Conservation (phyloP, 1,284 basidiomycete genomes). For the Exobasidium rhododendri region DNA sequence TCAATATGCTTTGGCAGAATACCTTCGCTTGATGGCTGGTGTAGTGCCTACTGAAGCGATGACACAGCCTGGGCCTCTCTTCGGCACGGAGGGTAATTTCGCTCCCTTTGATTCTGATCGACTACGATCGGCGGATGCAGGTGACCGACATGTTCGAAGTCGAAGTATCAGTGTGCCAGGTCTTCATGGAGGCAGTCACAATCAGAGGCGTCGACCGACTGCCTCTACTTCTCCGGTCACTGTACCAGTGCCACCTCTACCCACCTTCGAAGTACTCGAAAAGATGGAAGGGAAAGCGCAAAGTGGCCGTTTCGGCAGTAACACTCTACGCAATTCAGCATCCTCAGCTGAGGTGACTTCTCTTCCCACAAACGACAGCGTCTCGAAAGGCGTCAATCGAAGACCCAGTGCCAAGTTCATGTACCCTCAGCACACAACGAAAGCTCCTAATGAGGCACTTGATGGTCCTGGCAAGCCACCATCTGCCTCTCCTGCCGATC, state of each 20-base stretch:
- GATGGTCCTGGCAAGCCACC: too few species aligned
- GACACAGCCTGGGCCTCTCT: neutral
- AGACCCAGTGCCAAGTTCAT: neutral
- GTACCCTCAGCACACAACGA: neutral
- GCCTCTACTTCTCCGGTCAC: neutral
- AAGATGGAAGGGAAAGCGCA: conserved; percentile 2
- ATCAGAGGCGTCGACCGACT: neutral
- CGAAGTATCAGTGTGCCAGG: neutral
- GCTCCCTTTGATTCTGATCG: neutral
- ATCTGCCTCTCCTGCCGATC: too few species aligned
- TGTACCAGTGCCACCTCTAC: neutral
- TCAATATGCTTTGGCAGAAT: neutral
- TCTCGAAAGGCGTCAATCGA: neutral
- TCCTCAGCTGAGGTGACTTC: too few species aligned
- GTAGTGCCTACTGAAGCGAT: neutral
- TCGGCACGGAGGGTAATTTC: neutral
- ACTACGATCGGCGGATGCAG: neutral
- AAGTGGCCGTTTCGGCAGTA: neutral
- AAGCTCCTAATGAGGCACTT: neutral
- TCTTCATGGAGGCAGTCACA: neutral
- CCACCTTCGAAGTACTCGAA: neutral
- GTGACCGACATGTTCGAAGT: neutral
- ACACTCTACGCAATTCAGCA: neutral
- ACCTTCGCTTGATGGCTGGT: conserved; percentile 2
- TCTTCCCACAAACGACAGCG: too few species aligned